A percentile compares a stretch with the other conserved stretches of the same genome.
Evolutionary conservation across 257 asterid genomes (phyloP).

Genomic region (Buddleja alternifolia): DNA sequence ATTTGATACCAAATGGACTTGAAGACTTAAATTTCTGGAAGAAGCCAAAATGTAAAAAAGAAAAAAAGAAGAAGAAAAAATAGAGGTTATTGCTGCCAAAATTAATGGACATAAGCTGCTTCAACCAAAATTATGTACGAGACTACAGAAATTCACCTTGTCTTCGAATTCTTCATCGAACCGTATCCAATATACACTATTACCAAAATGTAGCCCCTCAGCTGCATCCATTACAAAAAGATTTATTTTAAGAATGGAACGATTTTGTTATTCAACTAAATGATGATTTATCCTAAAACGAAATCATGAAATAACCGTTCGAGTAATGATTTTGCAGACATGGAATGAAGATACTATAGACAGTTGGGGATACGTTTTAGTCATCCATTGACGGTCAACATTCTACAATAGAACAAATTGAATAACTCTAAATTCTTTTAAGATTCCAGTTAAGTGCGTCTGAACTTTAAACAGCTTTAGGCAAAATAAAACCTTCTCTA

Average conservation of each 20-base stretch:
- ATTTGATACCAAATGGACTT: conserved; percentile 89
- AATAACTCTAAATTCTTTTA: background rate
- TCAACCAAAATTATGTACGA: background rate
- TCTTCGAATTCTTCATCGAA: conserved; percentile 75
- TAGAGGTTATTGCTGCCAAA: background rate
- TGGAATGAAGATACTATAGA: background rate
- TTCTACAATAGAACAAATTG: conserved; percentile 4
- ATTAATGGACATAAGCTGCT: background rate
- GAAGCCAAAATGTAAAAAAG: conserved; percentile 23
- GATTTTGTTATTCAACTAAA: background rate
- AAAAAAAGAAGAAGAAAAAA: too few relatives aligned
- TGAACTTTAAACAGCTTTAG: conserved; percentile 16
- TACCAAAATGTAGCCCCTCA: conserved; percentile 83
- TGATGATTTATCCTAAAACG: background rate
- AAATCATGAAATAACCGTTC: background rate
- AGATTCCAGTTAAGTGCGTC: background rate
- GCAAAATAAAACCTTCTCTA: conserved; percentile 72
- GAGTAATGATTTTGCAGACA: background rate
- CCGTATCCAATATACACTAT: conserved; percentile 85
- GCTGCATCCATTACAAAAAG: conserved; percentile 58
- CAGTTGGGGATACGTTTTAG: background rate
- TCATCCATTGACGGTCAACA: background rate
- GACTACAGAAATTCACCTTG: conserved; percentile 54
- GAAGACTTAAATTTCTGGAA: conserved; percentile 85
- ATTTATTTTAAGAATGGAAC: background rate